phyloP scores from a whole-genome alignment of 345 rosid species.

The Cardamine chenopodiifolia region DNA sequence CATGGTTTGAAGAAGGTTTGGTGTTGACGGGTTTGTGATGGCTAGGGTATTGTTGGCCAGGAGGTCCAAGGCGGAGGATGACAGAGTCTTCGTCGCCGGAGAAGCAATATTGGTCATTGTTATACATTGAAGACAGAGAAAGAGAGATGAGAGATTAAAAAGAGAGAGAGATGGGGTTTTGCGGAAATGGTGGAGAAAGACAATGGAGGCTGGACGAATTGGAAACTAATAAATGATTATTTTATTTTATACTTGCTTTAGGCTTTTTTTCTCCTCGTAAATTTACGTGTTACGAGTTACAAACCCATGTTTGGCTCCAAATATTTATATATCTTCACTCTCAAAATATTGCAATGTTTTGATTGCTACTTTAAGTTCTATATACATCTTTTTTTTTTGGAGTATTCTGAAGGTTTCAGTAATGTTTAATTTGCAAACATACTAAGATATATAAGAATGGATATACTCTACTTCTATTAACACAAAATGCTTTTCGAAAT shows the following conservation, averaged over 20 bases:
- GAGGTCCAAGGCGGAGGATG: slow-evolving; percentile 78
- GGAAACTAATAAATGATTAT: slow-evolving; percentile 38
- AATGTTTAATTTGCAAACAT: background rate
- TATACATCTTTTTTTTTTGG: background rate
- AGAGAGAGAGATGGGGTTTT: slow-evolving; percentile 27
- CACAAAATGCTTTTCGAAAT: background rate
- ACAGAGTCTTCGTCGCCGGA: slow-evolving; percentile 63
- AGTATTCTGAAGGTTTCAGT: background rate
- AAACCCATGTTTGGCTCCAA: slow-evolving; percentile 31
- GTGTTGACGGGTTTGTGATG: slow-evolving; percentile 37
- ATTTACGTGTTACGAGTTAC: slow-evolving; percentile 25
- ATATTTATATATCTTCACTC: background rate
- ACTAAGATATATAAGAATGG: too few relatives aligned
- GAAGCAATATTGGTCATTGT: slow-evolving; percentile 38
- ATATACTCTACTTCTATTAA: background rate
- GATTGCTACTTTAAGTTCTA: slow-evolving; percentile 11
- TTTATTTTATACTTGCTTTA: slow-evolving; percentile 29
- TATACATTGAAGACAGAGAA: slow-evolving; percentile 51
- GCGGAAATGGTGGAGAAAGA: slow-evolving; percentile 49
- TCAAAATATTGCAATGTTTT: background rate
- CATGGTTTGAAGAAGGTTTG: slow-evolving; percentile 24
- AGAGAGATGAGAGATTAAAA: slow-evolving; percentile 21
- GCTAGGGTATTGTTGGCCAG: slow-evolving; percentile 52
- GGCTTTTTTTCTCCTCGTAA: slow-evolving; percentile 28
- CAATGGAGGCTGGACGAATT: slow-evolving; percentile 46